Evolutionary conservation across 2,329 filamentous ascomycete species (phyloP), one percentile per base, ranked within the genome.

Genomic region (Aspergillus awamori): DNA sequence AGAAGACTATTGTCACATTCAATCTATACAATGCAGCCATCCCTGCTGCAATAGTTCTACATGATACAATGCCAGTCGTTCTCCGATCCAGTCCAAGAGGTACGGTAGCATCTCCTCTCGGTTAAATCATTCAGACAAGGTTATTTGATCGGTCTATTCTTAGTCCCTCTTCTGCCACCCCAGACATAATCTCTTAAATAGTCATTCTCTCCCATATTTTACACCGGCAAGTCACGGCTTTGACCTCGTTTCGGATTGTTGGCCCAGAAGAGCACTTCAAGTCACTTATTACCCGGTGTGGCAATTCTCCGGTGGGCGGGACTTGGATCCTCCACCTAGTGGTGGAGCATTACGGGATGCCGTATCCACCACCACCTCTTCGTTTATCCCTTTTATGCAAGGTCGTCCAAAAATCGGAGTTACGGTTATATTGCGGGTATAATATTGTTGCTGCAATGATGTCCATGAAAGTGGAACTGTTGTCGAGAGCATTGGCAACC

Each of bases 251-350:
- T 20, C 24, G 24, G 17, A 20, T 43, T 26, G 48, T 30, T 53
- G 49, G 48, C 20, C 41, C 26, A 53, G 43, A 45, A 49, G 51
- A 41, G 33, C 17, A 26, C n/a, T 20, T 43, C 26, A 17, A 8
- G 7, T 5, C 30, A 22, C 26, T 51, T 33, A 30, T 33, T 51
- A 51, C 47, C 47, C 47, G 47, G 47, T 33, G 28, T 33, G 47
- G 47, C 47, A 51, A 51, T 51, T 51, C 26, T 51, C 47, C 47
- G 47, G 47, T 51, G 47, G 47, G 47, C 30, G 26, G 28, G 26
- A 33, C 47, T 33, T 4, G 26, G 26, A 17, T 28, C 26, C 47
- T 51, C 47, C 41, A 24, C 17, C 41, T 20, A 22, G 10, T 45
- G 26, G 47, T 33, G 47, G 47, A 51, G 47, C 30, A 22, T 45